Conservation (phyloP, 1,139 yeast species). For the Geotrichum aggregatum region DNA sequence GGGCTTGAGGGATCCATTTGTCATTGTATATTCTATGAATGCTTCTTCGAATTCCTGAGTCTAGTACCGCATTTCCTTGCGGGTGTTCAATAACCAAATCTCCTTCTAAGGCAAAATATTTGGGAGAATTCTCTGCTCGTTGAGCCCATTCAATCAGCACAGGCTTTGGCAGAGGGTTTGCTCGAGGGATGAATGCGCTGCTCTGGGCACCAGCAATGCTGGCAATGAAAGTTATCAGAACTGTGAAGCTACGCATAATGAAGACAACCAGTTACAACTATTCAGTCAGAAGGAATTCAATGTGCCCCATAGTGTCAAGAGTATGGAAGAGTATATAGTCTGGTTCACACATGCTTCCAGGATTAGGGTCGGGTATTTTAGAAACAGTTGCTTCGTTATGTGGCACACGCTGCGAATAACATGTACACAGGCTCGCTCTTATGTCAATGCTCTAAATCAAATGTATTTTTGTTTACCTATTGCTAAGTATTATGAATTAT, state of each 20-base stretch:
- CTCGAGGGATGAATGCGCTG: conserved; percentile 1
- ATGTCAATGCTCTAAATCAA: no score
- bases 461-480: no score
- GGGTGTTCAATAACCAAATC: background rate
- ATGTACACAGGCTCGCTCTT: no score
- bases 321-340: no score
- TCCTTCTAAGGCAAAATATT: background rate
- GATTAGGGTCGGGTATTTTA: no score
- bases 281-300: no score
- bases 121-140: background rate
- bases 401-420: no score
- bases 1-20: conserved; percentile 26
- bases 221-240: background rate
- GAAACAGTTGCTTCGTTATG: no score
- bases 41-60: conserved; percentile 26
- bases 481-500: no score
- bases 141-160: conserved; percentile 5
- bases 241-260: background rate
- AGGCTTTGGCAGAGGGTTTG: conserved; percentile 9
- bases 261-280: no score
- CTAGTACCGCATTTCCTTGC: conserved; percentile 20
- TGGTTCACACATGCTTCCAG: no score
- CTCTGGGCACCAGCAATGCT: background rate
- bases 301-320: no score
- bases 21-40: conserved; percentile 23